phyloP scores from a whole-genome alignment of 2,329 filamentous ascomycete genomes.

The Botryotinia narcissicola region DNA sequence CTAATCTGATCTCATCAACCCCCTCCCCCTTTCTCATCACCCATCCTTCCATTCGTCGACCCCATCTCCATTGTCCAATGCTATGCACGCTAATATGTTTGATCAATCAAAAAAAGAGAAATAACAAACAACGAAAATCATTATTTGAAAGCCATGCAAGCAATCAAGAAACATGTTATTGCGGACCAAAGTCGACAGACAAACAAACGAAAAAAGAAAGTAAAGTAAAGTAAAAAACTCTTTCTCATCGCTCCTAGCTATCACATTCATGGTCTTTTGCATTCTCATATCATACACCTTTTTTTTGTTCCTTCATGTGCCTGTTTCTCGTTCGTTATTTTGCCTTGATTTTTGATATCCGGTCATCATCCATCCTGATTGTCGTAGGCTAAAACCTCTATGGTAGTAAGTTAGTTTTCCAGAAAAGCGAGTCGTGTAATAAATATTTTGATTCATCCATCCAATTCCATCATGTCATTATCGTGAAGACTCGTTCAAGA shows the following conservation, averaged over 20 bases:
- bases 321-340: background rate
- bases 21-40: background rate
- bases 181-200: no score
- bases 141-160: background rate
- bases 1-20: background rate
- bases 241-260: background rate
- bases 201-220: conserved; percentile 6
- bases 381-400: background rate
- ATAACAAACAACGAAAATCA: background rate
- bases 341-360: background rate
- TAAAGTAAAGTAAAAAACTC: background rate
- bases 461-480: background rate
- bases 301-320: background rate
- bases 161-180: background rate
- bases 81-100: conserved; percentile 5
- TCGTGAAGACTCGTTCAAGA: conserved; percentile 9
- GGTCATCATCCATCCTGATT: background rate
- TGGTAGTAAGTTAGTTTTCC: background rate
- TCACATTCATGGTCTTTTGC: background rate
- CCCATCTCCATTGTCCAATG: background rate
- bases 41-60: background rate
- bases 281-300: background rate
- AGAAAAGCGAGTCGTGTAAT: background rate
- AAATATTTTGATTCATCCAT: background rate
- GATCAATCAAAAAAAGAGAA: background rate